Evolutionary conservation across 2,329 filamentous ascomycete genomes (phyloP).

Genomic region (Trematosphaeria pertusa): DNA sequence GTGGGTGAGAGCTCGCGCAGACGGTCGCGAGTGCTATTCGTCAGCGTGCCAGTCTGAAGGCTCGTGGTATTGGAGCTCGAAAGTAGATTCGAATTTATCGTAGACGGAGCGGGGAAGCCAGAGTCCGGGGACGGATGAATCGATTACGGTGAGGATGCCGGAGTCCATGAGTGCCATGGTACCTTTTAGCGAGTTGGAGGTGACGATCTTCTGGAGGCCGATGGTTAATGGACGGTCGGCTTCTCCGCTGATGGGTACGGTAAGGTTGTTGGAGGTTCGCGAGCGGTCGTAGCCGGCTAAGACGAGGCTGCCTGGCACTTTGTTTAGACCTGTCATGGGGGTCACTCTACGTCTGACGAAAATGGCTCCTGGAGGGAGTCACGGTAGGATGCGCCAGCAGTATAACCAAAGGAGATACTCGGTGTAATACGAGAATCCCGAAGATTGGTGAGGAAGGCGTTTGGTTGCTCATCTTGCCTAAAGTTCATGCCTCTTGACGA

Average conservation of each 20-base stretch:
- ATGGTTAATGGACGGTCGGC: constrained; percentile 5
- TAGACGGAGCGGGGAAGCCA: constrained; percentile 46
- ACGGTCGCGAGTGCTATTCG: constrained; percentile 39
- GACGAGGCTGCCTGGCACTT: constrained; percentile 16
- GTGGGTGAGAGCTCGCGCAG: constrained; percentile 30
- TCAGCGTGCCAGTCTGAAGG: constrained; percentile 42
- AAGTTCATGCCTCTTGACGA: constrained; percentile 56
- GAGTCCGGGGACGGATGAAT: constrained; percentile 45
- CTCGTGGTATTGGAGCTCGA: constrained; percentile 45
- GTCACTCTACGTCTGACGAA: too few relatives aligned
- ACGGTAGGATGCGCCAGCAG: constrained; percentile 71
- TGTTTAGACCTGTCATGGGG: too few relatives aligned
- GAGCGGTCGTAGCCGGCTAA: constrained; percentile 26
- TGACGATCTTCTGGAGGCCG: constrained; percentile 8
- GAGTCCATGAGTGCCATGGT: constrained; percentile 15
- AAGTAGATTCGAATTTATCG: constrained; percentile 41
- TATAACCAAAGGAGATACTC: constrained; percentile 75
- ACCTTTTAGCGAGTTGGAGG: constrained; percentile 12
- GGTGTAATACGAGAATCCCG: constrained; percentile 64
- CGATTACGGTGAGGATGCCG: constrained; percentile 21
- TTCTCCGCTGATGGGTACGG: constrained; percentile 13
- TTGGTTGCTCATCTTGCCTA: constrained; percentile 59
- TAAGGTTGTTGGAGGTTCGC: neutral
- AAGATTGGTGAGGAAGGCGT: constrained; percentile 58
- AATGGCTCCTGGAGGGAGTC: too few relatives aligned